These are phyloP conservation scores for Madurella fahalii DNA, from an alignment of 2,329 filamentous ascomycete species.

Conservation along the genomic window DNA sequence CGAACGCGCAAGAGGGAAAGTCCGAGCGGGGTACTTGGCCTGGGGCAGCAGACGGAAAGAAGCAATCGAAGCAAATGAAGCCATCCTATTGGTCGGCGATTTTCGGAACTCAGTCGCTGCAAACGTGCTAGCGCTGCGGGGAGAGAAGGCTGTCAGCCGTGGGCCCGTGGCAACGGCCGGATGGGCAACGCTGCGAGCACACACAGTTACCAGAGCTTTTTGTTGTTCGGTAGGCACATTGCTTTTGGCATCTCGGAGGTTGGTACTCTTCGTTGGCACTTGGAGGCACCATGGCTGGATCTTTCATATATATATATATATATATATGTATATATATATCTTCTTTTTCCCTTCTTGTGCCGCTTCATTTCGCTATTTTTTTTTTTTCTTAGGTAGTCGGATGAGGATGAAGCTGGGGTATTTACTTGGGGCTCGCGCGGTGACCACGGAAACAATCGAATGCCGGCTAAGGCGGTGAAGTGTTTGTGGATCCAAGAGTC, in stretches of 20 bases:
- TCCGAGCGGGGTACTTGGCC: neutral
- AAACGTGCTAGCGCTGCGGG: slow-evolving; percentile 9
- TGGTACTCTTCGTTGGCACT: too few relatives aligned
- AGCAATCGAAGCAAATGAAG: slow-evolving; percentile 1
- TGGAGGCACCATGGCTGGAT: too few relatives aligned
- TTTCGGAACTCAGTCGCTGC: neutral
- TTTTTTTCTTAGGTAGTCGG: neutral
- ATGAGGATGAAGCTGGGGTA: neutral
- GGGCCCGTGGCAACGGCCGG: slow-evolving; percentile 13
- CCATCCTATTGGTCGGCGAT: neutral
- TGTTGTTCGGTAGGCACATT: too few relatives aligned
- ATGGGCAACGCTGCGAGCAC: too few relatives aligned
- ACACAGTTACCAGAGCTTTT: too few relatives aligned
- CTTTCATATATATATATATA: too few relatives aligned
- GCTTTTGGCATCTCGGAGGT: neutral
- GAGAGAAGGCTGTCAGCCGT: neutral
- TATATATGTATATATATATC: too few relatives aligned
- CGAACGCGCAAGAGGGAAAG: neutral
- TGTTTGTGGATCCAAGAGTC: neutral
- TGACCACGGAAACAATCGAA: neutral
- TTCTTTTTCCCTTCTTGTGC: too few relatives aligned
- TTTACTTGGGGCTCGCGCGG: neutral
- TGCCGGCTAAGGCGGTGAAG: neutral
- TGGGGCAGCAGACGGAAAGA: slow-evolving; percentile 5
- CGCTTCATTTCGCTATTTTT: neutral